Base-by-base conservation (phyloP, 2,329 filamentous ascomycete genomes). In the Neocatenulostroma microsporum region DNA sequence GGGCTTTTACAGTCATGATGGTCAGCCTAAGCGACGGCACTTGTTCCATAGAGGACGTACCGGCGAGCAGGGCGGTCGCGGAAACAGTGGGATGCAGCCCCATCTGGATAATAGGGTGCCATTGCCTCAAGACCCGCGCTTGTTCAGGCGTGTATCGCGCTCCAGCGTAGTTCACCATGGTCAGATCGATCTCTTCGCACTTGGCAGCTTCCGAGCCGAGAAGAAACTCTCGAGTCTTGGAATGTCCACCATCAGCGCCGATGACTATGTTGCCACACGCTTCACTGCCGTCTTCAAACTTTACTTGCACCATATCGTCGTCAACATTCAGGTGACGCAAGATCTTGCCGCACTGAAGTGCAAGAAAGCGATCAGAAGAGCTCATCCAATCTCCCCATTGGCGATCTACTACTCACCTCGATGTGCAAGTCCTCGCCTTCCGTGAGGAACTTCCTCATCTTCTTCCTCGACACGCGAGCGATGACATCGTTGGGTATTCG, bases 191-290 rank as follows among this genome's bases (percentile, higher is more conserved):
- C 7, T 30, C 26, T 28, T 39, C 30, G 14, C 25, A 21, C 19
- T 35, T 21, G 4, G 26, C 34, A n/a, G 18, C 34, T 25, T 41
- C 21, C 14, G 12, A 15, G 19, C 34, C 39, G 11, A 37, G 26
- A n/a, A 37, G n/a, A n/a, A 30, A 18, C 20, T 31, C 35, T 10
- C 35, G 12, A 9, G 31, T 21, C 12, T 24, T 21, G 10, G 35
- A 37, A n/a, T 24, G 18, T 2, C 26, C 21, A 6, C 27, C 27
- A 21, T 37, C 35, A 13, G 27, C 27, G 7, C 88, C 48, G 87
- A 94, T 19, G 87, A 94, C 66, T 88, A 94, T 48, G 88, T 95
- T 45, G 88, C 88, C 53, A 94, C 76, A 59, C 86, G 81, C 49
- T 87, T 81, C 57, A 15, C 35, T 37, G 14, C 35, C 35, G 24